A percentile compares a stretch with the other conserved stretches of the same genome.
phyloP scores from a whole-genome alignment of 2,329 filamentous ascomycete species.

The Chrysoporthe austroafricana region DNA sequence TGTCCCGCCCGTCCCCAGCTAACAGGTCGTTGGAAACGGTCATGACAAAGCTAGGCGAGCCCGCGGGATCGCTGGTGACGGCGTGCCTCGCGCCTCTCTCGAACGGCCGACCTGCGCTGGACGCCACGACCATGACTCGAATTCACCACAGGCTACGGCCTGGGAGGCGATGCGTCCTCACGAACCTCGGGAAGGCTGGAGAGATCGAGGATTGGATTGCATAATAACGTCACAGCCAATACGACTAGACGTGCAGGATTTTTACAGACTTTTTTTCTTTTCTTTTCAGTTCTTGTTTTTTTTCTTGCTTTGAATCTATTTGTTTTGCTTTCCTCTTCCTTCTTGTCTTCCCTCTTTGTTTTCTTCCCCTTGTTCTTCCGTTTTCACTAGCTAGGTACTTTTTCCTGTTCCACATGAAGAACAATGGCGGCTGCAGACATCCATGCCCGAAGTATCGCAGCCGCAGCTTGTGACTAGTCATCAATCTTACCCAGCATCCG shows the following conservation, averaged over 20 bases:
- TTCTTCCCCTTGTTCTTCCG: no score
- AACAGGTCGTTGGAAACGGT: neutral
- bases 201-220: neutral
- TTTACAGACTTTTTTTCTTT: neutral
- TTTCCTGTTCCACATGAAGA: no score
- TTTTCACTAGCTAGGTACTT: no score
- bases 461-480: neutral
- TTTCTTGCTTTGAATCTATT: neutral
- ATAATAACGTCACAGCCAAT: constrained; percentile 11
- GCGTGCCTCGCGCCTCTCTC: neutral
- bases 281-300: neutral
- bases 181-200: neutral
- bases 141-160: neutral
- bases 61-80: neutral
- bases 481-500: neutral
- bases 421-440: no score
- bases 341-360: neutral
- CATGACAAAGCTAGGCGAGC: neutral
- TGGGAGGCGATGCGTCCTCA: neutral
- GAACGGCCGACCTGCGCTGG: neutral
- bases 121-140: neutral
- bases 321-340: neutral
- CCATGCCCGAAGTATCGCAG: no score
- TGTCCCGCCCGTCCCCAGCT: constrained; percentile 1
- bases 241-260: neutral